Base-by-base conservation (phyloP, 345 rosid species). In the Camelina laxa region DNA sequence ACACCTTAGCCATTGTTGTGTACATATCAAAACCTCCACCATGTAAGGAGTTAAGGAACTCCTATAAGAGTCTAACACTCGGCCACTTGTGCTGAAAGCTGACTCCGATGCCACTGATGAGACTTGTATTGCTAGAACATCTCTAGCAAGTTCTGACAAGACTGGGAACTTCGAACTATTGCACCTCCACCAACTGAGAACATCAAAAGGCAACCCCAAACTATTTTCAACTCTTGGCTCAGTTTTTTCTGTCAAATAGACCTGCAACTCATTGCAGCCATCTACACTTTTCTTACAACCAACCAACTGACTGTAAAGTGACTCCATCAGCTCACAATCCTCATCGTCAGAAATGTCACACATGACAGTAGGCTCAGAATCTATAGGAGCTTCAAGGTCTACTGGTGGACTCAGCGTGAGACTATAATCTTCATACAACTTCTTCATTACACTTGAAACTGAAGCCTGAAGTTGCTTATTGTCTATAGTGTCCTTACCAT, bases 31-130 rank as follows among this genome's bases (percentile, higher is more conserved):
- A 30, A 56, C 20, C 19, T 56, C 39, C 15, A 56, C 20, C 60
- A 56, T 56, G 60, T 7, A 56, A 14, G 20, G 20, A 56, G 60
- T 56, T 7, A 56, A 15, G 8, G 60, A 30, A 27, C 60, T 56
- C 20, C 16, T 56, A 56, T 56, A 56, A 27, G 30, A 19, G 11
- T 56, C 38, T 9, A 53, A 22, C 1, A 53, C 16, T 22, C 16
- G 7, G 1, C 58, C 33, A 12, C 58, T 53, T 53, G 57, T 51
- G 8, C 57, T 21, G 2, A 51, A 21, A 10, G 33, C 9, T 0
- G 33, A 53, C 9, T 53, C 58, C 1, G 7, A 12, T 14, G 48
- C 48, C 5, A 42, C 48, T 12, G 16, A 14, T 4, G 48, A 12
- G 48, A 3, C 48, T 42, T 42, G 15, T 1, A 42, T 14, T 42